phyloP scores from a whole-genome alignment of 2,329 filamentous ascomycete species.

The Elsinoe batatas region DNA sequence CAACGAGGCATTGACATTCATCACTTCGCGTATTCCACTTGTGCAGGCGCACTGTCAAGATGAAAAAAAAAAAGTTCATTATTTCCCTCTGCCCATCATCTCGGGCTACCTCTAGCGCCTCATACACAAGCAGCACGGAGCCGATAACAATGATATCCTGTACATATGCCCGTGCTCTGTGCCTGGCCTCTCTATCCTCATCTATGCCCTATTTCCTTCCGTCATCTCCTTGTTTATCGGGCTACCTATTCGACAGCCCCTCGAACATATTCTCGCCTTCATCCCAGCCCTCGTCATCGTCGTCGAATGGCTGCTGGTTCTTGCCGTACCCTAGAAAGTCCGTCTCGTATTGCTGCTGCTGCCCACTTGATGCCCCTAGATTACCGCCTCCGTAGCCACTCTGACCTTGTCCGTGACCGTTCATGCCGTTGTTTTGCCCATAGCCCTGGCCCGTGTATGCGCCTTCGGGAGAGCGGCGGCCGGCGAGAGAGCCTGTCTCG shows the following conservation, averaged over 20 bases:
- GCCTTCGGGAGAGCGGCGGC: background rate
- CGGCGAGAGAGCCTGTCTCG: constrained; percentile 8
- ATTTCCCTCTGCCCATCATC: background rate
- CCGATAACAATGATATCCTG: constrained; percentile 4
- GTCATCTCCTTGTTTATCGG: background rate
- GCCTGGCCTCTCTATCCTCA: background rate
- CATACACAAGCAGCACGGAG: background rate
- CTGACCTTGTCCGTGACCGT: background rate
- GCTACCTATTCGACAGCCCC: constrained; percentile 3
- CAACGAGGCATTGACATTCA: too few species aligned
- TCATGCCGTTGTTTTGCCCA: background rate
- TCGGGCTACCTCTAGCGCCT: background rate
- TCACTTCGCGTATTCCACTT: too few species aligned
- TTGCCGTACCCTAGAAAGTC: constrained; percentile 8
- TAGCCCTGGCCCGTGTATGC: background rate
- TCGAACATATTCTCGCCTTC: constrained; percentile 13
- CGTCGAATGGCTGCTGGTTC: constrained; percentile 10
- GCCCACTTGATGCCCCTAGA: background rate
- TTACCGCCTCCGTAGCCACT: background rate
- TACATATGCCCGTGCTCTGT: constrained; percentile 6
- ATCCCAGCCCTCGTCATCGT: constrained; percentile 10
- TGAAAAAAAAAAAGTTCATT: background rate
- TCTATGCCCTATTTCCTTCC: background rate
- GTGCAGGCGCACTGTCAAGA: too few species aligned
- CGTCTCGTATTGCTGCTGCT: constrained; percentile 2